These are phyloP conservation scores for Wickerhamiella kazuoi DNA, from an alignment of 805 yeast species.

Conservation along the genomic window DNA sequence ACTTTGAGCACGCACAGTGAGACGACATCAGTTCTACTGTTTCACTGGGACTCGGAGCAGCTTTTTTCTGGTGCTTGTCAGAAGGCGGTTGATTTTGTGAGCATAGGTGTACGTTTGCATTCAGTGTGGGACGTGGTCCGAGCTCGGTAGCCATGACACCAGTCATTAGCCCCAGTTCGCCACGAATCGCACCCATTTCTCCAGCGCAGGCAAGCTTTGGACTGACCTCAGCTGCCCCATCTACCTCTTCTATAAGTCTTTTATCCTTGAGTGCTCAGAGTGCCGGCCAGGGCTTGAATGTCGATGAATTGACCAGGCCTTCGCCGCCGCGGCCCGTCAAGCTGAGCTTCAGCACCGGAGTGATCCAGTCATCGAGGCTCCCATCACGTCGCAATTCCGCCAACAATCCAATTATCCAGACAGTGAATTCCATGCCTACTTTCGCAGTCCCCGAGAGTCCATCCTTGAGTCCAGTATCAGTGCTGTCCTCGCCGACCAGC, in stretches of 20 bases:
- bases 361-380: neutral
- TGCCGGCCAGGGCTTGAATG: neutral
- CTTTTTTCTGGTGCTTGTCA: neutral
- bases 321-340: neutral
- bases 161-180: slow-evolving; percentile 1
- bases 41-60: neutral
- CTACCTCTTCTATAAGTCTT: slow-evolving; percentile 9
- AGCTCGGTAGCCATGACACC: neutral
- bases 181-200: slow-evolving; percentile 2
- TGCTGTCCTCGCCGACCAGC: slow-evolving; percentile 1
- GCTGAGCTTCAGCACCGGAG: neutral
- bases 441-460: slow-evolving; percentile 2
- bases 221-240: slow-evolving; percentile 5
- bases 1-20: too few relatives aligned
- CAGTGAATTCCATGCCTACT: neutral
- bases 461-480: slow-evolving; percentile 2
- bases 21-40: neutral
- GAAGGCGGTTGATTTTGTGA: too few relatives aligned
- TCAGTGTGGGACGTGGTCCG: too few relatives aligned
- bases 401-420: neutral
- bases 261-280: slow-evolving; percentile 4
- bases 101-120: too few relatives aligned
- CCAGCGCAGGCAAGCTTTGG: neutral
- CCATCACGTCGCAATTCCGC: neutral
- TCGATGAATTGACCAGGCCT: neutral